Evolutionary conservation across 495 filamentous ascomycete genomes (phyloP).

Genomic region (Neurospora discreta): DNA sequence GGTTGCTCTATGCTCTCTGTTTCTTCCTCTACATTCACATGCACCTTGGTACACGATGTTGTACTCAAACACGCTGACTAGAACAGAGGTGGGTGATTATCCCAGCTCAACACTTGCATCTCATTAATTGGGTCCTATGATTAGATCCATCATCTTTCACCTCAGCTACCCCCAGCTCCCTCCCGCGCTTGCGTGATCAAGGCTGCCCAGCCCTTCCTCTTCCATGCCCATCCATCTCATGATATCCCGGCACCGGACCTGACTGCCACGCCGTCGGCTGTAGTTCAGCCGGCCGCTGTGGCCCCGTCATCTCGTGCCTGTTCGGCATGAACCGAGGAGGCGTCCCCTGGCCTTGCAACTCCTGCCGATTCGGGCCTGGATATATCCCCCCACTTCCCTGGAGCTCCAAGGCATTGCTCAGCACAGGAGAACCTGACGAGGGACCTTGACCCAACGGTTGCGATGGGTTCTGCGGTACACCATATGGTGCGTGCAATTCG

Average conservation of each 20-base stretch:
- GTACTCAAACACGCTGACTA: too few relatives aligned
- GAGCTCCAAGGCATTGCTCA: constrained; percentile 4
- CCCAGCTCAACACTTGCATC: too few relatives aligned
- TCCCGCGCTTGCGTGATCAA: constrained; percentile 1
- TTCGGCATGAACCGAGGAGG: constrained; percentile 2
- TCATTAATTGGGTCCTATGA: not conserved
- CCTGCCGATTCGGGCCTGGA: constrained; percentile 2
- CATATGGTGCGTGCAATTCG: constrained; percentile 8
- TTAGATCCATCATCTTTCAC: not conserved
- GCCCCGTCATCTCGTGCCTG: constrained; percentile 12
- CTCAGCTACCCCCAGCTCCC: too few relatives aligned
- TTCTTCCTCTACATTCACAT: not conserved
- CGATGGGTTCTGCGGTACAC: not conserved
- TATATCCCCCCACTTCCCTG: constrained; percentile 13
- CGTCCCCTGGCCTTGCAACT: constrained; percentile 5
- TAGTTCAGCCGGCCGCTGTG: constrained; percentile 11
- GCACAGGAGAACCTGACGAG: not conserved
- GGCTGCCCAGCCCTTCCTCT: constrained; percentile 4
- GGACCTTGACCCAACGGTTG: not conserved
- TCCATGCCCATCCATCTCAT: constrained; percentile 30
- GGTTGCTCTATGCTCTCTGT: not conserved
- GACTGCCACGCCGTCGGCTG: constrained; percentile 28
- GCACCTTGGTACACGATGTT: not conserved
- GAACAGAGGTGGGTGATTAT: too few relatives aligned
- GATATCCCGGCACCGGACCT: constrained; percentile 21